Base-by-base conservation (phyloP, 768 basidiomycete species). In the Asterophora parasitica region DNA sequence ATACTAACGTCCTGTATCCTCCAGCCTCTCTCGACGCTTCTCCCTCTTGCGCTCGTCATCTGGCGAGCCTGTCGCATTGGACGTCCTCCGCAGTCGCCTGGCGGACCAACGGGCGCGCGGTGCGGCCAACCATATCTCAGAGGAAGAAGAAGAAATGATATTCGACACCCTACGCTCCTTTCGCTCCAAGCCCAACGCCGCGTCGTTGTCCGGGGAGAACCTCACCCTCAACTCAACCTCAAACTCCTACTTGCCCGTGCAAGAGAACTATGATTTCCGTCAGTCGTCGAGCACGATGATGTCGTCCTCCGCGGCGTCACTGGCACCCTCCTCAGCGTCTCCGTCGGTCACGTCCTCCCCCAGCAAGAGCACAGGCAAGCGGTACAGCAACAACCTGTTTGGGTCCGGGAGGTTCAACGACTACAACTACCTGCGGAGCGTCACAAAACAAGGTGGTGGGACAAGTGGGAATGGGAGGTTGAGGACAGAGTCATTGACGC, bases 331-430 rank as follows among this genome's bases (percentile, higher is more conserved):
- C 53, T 17, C 49, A 13, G 12, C 30, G 12, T 23, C 23, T 6
- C 1, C 46, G 4, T 65, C 62, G 59, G 58, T 66, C 59, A 69
- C 56, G 39, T 71, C 73, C 15, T 77, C 79, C 17, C 75, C 83
- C 19, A 64, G 64, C 55, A 49, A 69, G 40, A 73, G 77, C 28
- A 77, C 78, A 33, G 68, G 72, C 47, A 85, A 86, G 66, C 79
- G 89, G 38, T 86, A 87, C 64, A 90, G 88, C 71, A 91, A 91
- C 63, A 91, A 91, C 59, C 71, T 92, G 42, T 92, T 91, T 53
- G 83, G 87, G 39, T 91, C 89, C 13, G 82, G 83, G n/a, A 77
- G 82, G 46, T 74, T 89, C 57, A 75, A 83, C 47, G 89, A 92
- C 63, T 81, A 88, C 60, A 70, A 73, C 8, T 87, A 90, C 63